These are phyloP conservation scores for Batkoa obscura DNA, from an alignment of 371 early-diverging fungal genomes.

Conservation along the genomic window DNA sequence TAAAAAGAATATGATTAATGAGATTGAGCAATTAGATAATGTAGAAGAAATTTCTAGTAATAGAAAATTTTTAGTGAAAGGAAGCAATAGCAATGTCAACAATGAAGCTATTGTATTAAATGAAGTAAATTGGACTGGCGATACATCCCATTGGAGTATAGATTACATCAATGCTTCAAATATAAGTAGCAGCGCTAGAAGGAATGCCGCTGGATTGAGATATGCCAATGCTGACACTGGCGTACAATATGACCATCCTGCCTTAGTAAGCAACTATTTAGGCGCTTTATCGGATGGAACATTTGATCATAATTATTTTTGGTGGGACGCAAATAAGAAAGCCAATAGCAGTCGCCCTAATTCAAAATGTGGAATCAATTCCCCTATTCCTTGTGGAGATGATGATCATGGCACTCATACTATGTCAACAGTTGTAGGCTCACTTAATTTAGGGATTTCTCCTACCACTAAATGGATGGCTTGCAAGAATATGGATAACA, in stretches of 20 bases:
- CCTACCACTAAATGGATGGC: conserved; percentile 4
- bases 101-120: neutral
- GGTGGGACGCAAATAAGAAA: neutral
- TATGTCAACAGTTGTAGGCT: neutral
- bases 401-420: conserved; percentile 6
- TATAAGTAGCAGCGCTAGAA: neutral
- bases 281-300: neutral
- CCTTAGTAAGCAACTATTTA: conserved; percentile 28
- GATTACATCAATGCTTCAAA: conserved; percentile 1
- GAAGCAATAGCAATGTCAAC: neutral
- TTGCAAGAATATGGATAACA: conserved; percentile 2
- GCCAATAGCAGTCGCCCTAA: neutral
- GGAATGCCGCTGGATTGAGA: neutral
- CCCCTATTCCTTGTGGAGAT: neutral
- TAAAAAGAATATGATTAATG: neutral
- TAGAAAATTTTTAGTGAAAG: neutral
- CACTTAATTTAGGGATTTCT: neutral
- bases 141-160: neutral
- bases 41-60: conserved; percentile 3
- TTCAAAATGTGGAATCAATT: neutral
- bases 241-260: conserved; percentile 42
- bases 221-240: conserved; percentile 27
- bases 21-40: neutral
- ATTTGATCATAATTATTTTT: neutral
- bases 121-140: neutral